Conservation (phyloP, 2,329 filamentous ascomycete genomes). For the Chalaropsis thielavioides region DNA sequence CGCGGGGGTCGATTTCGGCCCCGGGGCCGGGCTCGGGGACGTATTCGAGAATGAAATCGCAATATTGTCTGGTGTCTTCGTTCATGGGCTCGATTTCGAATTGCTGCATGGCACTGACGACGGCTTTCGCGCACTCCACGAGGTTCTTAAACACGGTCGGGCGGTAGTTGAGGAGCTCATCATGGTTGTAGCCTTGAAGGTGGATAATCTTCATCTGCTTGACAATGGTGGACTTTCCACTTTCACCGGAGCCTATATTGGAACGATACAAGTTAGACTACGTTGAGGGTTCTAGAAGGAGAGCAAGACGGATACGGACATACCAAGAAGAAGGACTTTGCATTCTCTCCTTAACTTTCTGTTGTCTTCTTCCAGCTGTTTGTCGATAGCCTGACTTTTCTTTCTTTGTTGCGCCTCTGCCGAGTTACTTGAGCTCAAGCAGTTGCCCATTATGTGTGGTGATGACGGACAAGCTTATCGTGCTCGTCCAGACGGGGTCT, state of each 20-base stretch:
- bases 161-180: conserved; percentile 86
- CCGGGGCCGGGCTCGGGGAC: conserved; percentile 82
- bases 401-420: conserved; percentile 90
- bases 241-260: conserved; percentile 76
- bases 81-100: conserved; percentile 71
- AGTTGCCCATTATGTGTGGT: conserved; percentile 61
- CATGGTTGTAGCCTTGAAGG: conserved; percentile 88
- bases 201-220: conserved; percentile 99
- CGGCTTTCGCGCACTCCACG: conserved; percentile 86
- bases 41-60: conserved; percentile 73
- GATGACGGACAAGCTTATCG: not conserved
- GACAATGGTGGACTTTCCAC: conserved; percentile 96
- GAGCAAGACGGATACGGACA: conserved; percentile 21
- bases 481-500: not conserved
- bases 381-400: conserved; percentile 90
- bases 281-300: conserved; percentile 11
- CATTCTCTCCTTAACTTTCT: conserved; percentile 88
- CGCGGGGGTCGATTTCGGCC: conserved; percentile 62
- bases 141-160: conserved; percentile 97
- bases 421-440: conserved; percentile 67
- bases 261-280: not conserved
- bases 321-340: conserved; percentile 94
- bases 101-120: conserved; percentile 82
- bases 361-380: conserved; percentile 84
- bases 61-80: conserved; percentile 56